Conservation (phyloP, 805 yeast genomes). For the Saccharomycopsis sp. region DNA sequence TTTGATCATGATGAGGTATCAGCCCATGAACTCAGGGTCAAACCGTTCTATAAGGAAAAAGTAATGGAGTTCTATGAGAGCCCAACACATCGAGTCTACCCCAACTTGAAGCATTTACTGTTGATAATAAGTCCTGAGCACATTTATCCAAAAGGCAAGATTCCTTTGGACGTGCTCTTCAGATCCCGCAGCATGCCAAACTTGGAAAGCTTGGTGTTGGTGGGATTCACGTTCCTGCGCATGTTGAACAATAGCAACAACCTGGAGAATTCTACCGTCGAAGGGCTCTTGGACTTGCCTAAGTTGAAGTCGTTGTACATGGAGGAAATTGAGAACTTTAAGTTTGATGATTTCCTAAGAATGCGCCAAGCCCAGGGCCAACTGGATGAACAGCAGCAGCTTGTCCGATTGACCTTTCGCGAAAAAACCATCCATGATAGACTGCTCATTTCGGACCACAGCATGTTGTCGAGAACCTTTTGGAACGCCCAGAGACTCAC, state of each 20-base stretch:
- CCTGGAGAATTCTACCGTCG: constrained; percentile 4
- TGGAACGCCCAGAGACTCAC: not conserved
- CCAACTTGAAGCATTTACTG: constrained; percentile 5
- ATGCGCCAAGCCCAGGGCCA: constrained; percentile 2
- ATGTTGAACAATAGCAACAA: too few species aligned
- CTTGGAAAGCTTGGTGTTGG: constrained; percentile 10
- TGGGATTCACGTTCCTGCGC: too few species aligned
- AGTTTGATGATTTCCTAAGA: not conserved
- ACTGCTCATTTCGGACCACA: not conserved
- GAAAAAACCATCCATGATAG: not conserved
- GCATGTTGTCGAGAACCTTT: constrained; percentile 1
- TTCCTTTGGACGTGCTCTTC: constrained; percentile 14
- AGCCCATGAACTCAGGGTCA: not conserved
- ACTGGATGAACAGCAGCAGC: not conserved
- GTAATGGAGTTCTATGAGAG: constrained; percentile 3
- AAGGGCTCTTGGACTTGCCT: constrained; percentile 9
- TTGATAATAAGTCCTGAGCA: constrained; percentile 6
- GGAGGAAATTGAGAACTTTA: constrained; percentile 10
- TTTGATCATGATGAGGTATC: constrained; percentile 10
- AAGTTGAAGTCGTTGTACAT: constrained; percentile 6
- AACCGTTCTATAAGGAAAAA: not conserved
- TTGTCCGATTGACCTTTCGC: too few species aligned
- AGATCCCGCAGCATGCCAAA: constrained; percentile 1
- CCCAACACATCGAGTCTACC: not conserved
- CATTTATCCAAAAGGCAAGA: constrained; percentile 3